Percentiles rank a stretch among this genome's conserved stretches.
These are phyloP conservation scores for Eutrema yunnanense DNA, from an alignment of 345 rosid genomes.

Conservation along the genomic window DNA sequence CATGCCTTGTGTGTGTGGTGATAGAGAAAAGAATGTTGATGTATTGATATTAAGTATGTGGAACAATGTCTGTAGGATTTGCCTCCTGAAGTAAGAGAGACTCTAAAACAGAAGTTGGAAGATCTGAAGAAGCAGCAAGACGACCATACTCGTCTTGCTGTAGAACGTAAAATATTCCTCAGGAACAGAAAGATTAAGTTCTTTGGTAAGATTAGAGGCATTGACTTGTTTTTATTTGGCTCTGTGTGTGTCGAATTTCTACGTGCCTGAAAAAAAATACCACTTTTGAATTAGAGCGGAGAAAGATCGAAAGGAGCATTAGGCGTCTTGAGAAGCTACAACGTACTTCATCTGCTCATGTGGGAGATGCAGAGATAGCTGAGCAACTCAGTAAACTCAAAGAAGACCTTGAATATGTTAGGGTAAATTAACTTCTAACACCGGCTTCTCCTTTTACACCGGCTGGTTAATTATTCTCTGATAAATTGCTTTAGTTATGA, in stretches of 20 bases:
- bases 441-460: background rate
- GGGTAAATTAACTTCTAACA: slow-evolving; percentile 42
- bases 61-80: slow-evolving; percentile 41
- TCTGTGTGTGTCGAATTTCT: background rate
- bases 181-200: slow-evolving; percentile 88
- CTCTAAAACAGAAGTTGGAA: slow-evolving; percentile 63
- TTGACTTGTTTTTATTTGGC: background rate
- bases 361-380: slow-evolving; percentile 55
- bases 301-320: slow-evolving; percentile 83
- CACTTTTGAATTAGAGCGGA: slow-evolving; percentile 51
- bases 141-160: slow-evolving; percentile 71
- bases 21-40: background rate
- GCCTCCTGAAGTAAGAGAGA: slow-evolving; percentile 67
- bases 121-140: slow-evolving; percentile 86
- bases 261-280: background rate
- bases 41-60: background rate
- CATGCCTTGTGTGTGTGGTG: background rate
- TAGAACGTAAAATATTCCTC: slow-evolving; percentile 83
- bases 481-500: background rate
- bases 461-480: background rate
- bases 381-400: slow-evolving; percentile 76
- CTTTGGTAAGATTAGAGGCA: slow-evolving; percentile 56
- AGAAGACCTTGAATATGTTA: slow-evolving; percentile 97
- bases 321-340: slow-evolving; percentile 92
- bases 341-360: slow-evolving; percentile 64